Conservation (phyloP, 164 flowering plant genomes). For the Umbellularia californica region DNA sequence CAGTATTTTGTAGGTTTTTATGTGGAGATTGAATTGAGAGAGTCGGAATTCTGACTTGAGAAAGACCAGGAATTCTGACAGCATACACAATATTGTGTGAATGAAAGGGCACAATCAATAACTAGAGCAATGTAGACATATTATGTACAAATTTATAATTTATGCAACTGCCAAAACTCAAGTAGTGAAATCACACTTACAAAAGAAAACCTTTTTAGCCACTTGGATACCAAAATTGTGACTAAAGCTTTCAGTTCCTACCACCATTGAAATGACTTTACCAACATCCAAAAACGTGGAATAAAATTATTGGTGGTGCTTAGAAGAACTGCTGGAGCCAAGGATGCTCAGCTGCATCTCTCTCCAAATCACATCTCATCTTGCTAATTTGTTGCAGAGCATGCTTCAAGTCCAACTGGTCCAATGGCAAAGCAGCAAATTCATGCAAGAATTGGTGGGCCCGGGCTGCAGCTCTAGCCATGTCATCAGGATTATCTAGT, state of each 20-base stretch:
- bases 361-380: conserved; percentile 59
- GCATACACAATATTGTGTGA: not conserved
- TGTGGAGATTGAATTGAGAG: too few relatives aligned
- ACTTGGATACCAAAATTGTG: not conserved
- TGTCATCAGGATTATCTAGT: conserved; percentile 51
- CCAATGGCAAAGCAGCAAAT: conserved; percentile 75
- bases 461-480: conserved; percentile 62
- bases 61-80: too few relatives aligned
- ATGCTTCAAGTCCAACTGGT: conserved; percentile 58
- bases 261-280: not conserved
- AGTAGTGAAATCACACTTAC: not conserved
- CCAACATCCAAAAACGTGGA: not conserved
- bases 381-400: conserved; percentile 53
- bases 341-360: conserved; percentile 48
- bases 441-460: conserved; percentile 74
- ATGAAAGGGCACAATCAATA: not conserved
- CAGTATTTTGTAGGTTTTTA: too few relatives aligned
- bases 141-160: not conserved
- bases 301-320: not conserved
- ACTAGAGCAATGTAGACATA: not conserved
- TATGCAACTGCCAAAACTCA: not conserved
- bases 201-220: not conserved
- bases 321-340: conserved; percentile 91
- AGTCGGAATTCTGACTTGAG: too few relatives aligned
- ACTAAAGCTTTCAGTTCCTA: not conserved